Conservation (phyloP, 1,139 yeast species). For the Yamadazyma blattariae region DNA sequence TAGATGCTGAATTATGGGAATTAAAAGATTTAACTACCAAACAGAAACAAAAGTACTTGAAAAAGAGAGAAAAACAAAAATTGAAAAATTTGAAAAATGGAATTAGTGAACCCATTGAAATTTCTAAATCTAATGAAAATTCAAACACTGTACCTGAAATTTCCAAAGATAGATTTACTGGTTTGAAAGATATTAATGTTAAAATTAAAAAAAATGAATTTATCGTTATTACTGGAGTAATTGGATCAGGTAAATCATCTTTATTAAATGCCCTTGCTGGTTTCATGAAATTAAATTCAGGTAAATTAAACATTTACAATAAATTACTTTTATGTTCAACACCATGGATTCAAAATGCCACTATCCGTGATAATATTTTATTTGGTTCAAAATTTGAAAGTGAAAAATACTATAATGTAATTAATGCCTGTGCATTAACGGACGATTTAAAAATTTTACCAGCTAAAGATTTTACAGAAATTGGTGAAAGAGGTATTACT, state of each 20-base stretch:
- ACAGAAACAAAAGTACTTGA: slow-evolving; percentile 16
- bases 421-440: slow-evolving; percentile 39
- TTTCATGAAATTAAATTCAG: slow-evolving; percentile 29
- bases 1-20: slow-evolving; percentile 26
- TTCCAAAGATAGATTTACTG: slow-evolving; percentile 19
- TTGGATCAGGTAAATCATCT: slow-evolving; percentile 41
- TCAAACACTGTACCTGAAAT: slow-evolving; percentile 1
- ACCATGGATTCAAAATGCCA: slow-evolving; percentile 49
- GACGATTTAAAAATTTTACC: slow-evolving; percentile 35
- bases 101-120: neutral
- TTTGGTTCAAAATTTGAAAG: slow-evolving; percentile 36
- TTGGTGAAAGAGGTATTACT: slow-evolving; percentile 43
- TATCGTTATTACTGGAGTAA: slow-evolving; percentile 37
- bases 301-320: slow-evolving; percentile 24
- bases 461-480: slow-evolving; percentile 38
- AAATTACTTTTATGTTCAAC: slow-evolving; percentile 30
- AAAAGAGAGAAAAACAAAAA: slow-evolving; percentile 15
- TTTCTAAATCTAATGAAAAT: neutral
- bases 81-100: slow-evolving; percentile 3
- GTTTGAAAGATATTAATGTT: slow-evolving; percentile 30
- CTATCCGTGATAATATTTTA: slow-evolving; percentile 38
- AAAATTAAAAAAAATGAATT: slow-evolving; percentile 28
- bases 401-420: slow-evolving; percentile 24
- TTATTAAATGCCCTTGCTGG: slow-evolving; percentile 36
- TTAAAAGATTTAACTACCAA: slow-evolving; percentile 14